Base-by-base conservation (phyloP, 2,329 filamentous ascomycete genomes). In the Colletotrichum phormii region DNA sequence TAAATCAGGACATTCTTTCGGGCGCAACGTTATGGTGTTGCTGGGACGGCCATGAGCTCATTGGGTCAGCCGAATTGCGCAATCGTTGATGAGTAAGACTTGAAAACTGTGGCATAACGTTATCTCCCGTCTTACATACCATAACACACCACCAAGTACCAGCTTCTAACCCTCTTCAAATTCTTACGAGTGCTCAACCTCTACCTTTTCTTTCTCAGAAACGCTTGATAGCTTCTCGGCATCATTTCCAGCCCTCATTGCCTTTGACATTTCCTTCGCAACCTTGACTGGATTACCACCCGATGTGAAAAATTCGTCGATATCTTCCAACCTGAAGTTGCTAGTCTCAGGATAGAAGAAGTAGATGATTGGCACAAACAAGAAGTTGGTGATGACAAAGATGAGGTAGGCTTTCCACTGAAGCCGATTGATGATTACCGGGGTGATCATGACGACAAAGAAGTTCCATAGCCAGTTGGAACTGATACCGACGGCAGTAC, bases 321-420 rank as follows among this genome's bases (percentile, higher is more conserved):
- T 87, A 72, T 89, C 86, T 75, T 89, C 87, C 0, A 89, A 81
- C 1, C 79, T 81, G 9, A 87, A 78, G 53, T 85, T 85, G 29
- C 80, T 82, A 0, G 88, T 90, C 76, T 90, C 89, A 0, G 89
- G 88, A 61, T 87, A 89, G 76, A 86, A 83, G 67, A 84, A 82
- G 76, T 84, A 86, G 1, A 85, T 77, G 5, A 85, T 76, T 0
- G 84, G 84, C 1, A 86, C 77, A 60, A 85, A 86, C 12, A 77
- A 75, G 26, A 87, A 81, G 75, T 88, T 88, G 11, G 86, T 81
- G 29, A 79, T 80, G 80, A 86, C 86, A 78, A 88, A 89, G 75
- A 88, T 88, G 3, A 89, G 78, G 74, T 89, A 89, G 0, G 84
- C 85, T 75, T 86, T 85, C 86, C 86, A 89, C 31, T 82, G 75